These are phyloP conservation scores for Solanum virginianum DNA, from an alignment of 257 asterid species.

Conservation along the genomic window DNA sequence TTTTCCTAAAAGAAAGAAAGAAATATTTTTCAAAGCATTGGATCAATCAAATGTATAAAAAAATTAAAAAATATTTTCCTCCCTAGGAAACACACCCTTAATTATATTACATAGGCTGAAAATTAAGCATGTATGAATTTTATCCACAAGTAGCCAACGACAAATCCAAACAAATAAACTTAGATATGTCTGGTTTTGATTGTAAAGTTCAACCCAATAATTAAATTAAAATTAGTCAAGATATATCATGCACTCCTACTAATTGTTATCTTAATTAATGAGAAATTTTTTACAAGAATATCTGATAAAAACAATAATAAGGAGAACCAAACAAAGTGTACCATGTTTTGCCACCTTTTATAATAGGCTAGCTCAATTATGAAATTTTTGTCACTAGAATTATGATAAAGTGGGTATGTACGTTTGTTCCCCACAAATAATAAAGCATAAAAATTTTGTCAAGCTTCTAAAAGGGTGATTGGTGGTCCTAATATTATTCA, in stretches of 20 bases:
- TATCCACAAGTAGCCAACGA: too few species aligned
- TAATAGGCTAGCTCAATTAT: not conserved
- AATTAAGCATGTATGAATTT: too few species aligned
- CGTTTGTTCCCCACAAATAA: not conserved
- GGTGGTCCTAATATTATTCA: not conserved
- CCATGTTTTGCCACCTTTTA: not conserved
- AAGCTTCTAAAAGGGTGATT: not conserved
- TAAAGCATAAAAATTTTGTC: not conserved
- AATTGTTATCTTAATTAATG: too few species aligned
- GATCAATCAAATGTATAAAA: too few species aligned
- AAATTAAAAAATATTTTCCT: too few species aligned
- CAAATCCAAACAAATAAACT: not conserved
- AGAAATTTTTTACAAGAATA: not conserved
- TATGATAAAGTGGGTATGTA: not conserved
- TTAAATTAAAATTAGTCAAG: not conserved
- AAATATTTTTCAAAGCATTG: too few species aligned
- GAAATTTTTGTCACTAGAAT: not conserved
- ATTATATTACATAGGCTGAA: too few species aligned
- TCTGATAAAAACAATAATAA: not conserved
- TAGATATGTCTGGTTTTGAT: not conserved
- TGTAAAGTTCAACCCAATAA: not conserved
- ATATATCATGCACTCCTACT: too few species aligned
- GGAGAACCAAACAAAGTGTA: not conserved
- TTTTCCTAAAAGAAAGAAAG: too few species aligned
- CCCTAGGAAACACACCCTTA: too few species aligned